Evolutionary conservation across 164 flowering plant genomes (phyloP).

Genomic region (Akebia trifoliata): DNA sequence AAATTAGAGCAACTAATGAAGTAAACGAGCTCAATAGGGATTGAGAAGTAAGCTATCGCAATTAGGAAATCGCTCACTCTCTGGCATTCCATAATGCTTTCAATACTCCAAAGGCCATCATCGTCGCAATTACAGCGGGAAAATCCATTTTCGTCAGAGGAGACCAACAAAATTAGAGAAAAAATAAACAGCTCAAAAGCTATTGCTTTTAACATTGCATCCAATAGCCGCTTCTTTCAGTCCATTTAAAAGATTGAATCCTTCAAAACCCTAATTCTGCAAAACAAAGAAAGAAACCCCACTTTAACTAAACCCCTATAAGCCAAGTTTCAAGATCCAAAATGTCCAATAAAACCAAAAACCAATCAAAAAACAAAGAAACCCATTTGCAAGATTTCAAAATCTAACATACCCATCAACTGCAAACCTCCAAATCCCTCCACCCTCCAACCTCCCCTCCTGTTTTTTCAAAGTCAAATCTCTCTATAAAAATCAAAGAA

Average conservation of each 20-base stretch:
- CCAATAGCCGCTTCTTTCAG: constrained; percentile 23
- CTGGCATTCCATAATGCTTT: constrained; percentile 66
- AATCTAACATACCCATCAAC: constrained; percentile 20
- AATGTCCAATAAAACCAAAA: background rate
- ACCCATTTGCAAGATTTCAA: constrained; percentile 7
- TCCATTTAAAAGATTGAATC: constrained; percentile 21
- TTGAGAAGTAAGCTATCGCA: constrained; percentile 91
- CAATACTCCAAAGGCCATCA: constrained; percentile 71
- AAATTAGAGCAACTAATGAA: constrained; percentile 89
- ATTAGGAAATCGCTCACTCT: constrained; percentile 88
- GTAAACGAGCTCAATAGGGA: constrained; percentile 88
- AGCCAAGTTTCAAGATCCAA: background rate
- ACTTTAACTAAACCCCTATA: background rate
- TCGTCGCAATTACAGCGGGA: constrained; percentile 77
- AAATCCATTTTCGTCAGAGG: constrained; percentile 36
- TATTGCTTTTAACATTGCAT: constrained; percentile 60
- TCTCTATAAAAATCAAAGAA: background rate
- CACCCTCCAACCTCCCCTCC: background rate
- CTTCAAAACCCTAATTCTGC: background rate
- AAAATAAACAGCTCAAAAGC: constrained; percentile 40
- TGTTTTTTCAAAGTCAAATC: background rate
- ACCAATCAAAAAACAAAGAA: background rate
- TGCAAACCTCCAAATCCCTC: constrained; percentile 2
- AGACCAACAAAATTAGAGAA: constrained; percentile 32
- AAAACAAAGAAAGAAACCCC: background rate